Evolutionary conservation across 2,329 filamentous ascomycete species (phyloP).

Genomic region (Juglanconis sp.): DNA sequence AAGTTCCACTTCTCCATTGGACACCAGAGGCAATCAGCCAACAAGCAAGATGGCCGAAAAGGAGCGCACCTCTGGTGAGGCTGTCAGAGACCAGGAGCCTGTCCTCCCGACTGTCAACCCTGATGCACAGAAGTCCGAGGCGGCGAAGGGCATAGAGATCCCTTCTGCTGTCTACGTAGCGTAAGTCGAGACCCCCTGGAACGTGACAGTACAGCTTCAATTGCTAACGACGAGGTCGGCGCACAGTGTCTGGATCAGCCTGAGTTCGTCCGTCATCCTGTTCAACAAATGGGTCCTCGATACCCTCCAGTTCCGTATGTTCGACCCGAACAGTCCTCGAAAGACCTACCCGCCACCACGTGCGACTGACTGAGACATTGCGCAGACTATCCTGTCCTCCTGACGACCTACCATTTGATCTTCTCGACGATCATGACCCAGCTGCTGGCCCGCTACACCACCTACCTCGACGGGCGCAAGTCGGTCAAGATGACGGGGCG

Average conservation of each 20-base stretch:
- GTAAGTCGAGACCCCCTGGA: constrained; percentile 39
- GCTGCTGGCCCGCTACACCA: constrained; percentile 84
- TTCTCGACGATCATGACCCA: constrained; percentile 96
- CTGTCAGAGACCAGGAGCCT: constrained; percentile 55
- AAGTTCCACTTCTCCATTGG: background rate
- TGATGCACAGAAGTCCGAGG: constrained; percentile 66
- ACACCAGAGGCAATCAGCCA: background rate
- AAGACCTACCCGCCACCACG: background rate
- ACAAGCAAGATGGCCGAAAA: constrained; percentile 67
- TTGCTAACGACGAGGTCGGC: background rate
- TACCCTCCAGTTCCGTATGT: constrained; percentile 76
- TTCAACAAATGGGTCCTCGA: constrained; percentile 99
- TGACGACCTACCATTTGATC: constrained; percentile 92
- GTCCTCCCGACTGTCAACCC: constrained; percentile 81
- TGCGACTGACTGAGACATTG: constrained; percentile 25
- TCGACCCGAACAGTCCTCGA: background rate
- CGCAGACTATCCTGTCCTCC: constrained; percentile 68
- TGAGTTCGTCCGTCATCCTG: constrained; percentile 92
- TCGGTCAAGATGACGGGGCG: constrained; percentile 95
- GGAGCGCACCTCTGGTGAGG: constrained; percentile 77
- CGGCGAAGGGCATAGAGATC: constrained; percentile 57
- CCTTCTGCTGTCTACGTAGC: constrained; percentile 84
- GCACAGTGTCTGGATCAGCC: constrained; percentile 79
- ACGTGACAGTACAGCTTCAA: background rate
- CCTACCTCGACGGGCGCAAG: constrained; percentile 87